Conservation (phyloP, 2,329 filamentous ascomycete species). For the Sporothrix protearum region DNA sequence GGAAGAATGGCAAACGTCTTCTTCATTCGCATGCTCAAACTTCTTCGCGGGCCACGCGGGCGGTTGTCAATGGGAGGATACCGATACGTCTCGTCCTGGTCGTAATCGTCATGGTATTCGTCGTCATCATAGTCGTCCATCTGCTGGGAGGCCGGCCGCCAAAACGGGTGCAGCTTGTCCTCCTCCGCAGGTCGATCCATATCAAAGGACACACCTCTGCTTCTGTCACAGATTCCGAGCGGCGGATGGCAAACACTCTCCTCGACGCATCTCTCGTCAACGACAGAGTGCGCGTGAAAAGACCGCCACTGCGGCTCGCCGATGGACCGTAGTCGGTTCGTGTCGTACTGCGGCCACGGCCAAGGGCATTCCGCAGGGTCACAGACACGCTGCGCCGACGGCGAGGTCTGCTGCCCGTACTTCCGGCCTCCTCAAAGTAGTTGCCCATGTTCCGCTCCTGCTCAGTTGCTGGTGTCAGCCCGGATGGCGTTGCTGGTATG, state of each 20-base stretch:
- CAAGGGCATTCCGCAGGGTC: constrained; percentile 49
- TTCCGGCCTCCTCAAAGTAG: constrained; percentile 44
- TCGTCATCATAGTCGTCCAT: constrained; percentile 31
- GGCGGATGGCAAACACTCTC: neutral
- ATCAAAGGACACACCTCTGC: constrained; percentile 37
- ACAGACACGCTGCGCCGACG: constrained; percentile 48
- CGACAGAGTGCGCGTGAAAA: constrained; percentile 53
- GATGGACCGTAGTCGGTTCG: constrained; percentile 41
- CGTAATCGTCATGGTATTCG: constrained; percentile 26
- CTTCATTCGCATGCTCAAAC: constrained; percentile 53
- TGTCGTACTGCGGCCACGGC: constrained; percentile 34
- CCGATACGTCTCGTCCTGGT: constrained; percentile 39
- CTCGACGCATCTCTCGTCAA: constrained; percentile 38
- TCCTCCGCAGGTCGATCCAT: constrained; percentile 48
- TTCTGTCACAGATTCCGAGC: constrained; percentile 27
- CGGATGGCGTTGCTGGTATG: constrained; percentile 61
- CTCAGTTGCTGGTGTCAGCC: constrained; percentile 53
- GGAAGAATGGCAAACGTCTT: constrained; percentile 61
- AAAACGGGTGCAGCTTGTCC: constrained; percentile 57
- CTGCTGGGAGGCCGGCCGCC: constrained; percentile 52
- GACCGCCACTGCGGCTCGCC: constrained; percentile 40
- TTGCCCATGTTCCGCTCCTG: constrained; percentile 52
- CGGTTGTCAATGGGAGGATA: constrained; percentile 52
- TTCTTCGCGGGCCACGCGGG: constrained; percentile 44
- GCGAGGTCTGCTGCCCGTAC: constrained; percentile 31